Percentiles rank a stretch among this genome's conserved stretches.
These are phyloP conservation scores for Akanthomyces muscarius DNA, from an alignment of 2,329 filamentous ascomycete genomes.

Conservation along the genomic window DNA sequence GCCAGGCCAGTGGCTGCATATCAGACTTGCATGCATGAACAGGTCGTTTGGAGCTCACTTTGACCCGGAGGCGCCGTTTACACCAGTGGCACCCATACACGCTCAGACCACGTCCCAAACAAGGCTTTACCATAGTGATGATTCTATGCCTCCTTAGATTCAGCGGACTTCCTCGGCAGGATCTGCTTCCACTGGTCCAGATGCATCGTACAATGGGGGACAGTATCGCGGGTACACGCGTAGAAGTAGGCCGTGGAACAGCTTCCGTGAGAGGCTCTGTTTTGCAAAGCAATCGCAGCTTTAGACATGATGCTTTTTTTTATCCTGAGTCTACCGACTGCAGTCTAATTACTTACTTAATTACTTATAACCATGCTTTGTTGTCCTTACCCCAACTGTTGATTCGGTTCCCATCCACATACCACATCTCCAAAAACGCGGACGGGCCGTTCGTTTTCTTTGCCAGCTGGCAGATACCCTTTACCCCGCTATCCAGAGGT, in stretches of 20 bases:
- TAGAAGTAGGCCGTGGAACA: not conserved
- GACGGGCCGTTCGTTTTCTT: slow-evolving; percentile 6
- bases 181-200: not conserved
- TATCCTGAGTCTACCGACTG: too few species aligned
- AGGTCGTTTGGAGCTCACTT: not conserved
- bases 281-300: not conserved
- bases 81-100: not conserved
- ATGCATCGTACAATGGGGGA: not conserved
- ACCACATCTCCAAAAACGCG: not conserved
- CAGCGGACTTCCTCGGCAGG: not conserved
- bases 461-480: slow-evolving; percentile 14
- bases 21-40: slow-evolving; percentile 2
- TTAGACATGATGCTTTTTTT: too few species aligned
- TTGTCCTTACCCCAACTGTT: not conserved
- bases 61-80: not conserved
- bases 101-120: slow-evolving; percentile 1
- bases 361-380: not conserved
- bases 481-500: slow-evolving; percentile 7
- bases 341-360: not conserved
- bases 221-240: not conserved
- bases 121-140: not conserved
- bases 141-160: not conserved
- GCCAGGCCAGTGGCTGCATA: not conserved
- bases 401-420: not conserved
- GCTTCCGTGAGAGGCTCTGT: not conserved